Conservation (phyloP, 139 green algal genomes). For the Chlorella sp. region DNA sequence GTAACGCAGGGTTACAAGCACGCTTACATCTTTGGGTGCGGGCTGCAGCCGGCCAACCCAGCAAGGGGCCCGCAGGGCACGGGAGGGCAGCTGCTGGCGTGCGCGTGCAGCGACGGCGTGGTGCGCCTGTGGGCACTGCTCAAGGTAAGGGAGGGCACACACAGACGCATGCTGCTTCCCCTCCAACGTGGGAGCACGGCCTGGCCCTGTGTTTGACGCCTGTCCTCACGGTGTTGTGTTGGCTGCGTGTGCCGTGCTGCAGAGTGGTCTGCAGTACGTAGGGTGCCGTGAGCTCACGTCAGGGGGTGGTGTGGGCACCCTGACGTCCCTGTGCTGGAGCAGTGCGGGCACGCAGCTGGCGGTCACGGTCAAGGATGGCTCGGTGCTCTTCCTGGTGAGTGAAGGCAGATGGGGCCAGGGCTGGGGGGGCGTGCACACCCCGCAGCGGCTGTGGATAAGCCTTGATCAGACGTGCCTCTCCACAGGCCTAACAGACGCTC, state of each 20-base stretch:
- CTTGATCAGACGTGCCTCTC: too few relatives aligned
- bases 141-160: too few relatives aligned
- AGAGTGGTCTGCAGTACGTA: not conserved
- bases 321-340: not conserved
- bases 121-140: constrained; percentile 37
- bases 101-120: constrained; percentile 32
- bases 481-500: too few relatives aligned
- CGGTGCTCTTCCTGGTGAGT: not conserved
- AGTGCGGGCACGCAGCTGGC: not conserved
- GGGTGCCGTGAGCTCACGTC: not conserved
- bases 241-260: too few relatives aligned
- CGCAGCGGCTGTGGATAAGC: too few relatives aligned
- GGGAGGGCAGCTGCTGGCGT: constrained; percentile 16
- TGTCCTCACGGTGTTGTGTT: too few relatives aligned
- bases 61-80: not conserved
- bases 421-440: too few relatives aligned
- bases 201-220: not conserved
- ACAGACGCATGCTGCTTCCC: not conserved
- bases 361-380: not conserved
- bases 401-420: too few relatives aligned
- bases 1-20: constrained; percentile 8
- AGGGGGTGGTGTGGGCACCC: not conserved
- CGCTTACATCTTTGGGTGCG: constrained; percentile 28
- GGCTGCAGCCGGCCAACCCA: constrained; percentile 7
- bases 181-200: too few relatives aligned